Percentiles rank a stretch among this genome's conserved stretches.
phyloP scores from a whole-genome alignment of 2,329 filamentous ascomycete genomes.

The Botryotinia convoluta region DNA sequence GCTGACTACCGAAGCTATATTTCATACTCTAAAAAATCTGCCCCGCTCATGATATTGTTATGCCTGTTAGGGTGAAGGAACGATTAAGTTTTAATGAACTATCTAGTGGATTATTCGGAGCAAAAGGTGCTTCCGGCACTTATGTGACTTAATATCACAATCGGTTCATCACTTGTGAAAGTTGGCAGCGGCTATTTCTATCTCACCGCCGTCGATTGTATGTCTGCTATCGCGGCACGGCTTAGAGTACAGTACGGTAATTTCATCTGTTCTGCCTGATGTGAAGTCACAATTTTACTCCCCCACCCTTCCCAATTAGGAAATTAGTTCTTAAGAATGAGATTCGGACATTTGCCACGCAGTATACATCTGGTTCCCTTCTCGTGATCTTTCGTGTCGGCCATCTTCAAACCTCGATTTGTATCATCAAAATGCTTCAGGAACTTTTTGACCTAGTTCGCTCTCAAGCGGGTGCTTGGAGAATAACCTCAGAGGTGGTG shows the following conservation, averaged over 20 bases:
- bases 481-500: neutral
- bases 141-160: constrained; percentile 2
- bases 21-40: neutral
- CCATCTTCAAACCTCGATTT: neutral
- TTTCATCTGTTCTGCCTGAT: neutral
- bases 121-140: neutral
- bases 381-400: neutral
- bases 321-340: neutral
- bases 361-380: neutral
- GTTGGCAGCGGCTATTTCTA: neutral
- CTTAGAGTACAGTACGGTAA: neutral
- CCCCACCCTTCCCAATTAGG: neutral
- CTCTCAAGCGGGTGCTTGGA: neutral
- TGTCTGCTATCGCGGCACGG: neutral
- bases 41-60: neutral
- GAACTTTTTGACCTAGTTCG: neutral
- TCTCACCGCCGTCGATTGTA: neutral
- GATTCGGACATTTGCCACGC: neutral
- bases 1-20: neutral
- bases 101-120: neutral
- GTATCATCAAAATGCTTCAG: neutral
- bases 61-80: neutral
- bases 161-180: neutral
- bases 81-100: neutral
- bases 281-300: neutral